Conservation (phyloP, 768 basidiomycete species). For the Trametes meyenii region DNA sequence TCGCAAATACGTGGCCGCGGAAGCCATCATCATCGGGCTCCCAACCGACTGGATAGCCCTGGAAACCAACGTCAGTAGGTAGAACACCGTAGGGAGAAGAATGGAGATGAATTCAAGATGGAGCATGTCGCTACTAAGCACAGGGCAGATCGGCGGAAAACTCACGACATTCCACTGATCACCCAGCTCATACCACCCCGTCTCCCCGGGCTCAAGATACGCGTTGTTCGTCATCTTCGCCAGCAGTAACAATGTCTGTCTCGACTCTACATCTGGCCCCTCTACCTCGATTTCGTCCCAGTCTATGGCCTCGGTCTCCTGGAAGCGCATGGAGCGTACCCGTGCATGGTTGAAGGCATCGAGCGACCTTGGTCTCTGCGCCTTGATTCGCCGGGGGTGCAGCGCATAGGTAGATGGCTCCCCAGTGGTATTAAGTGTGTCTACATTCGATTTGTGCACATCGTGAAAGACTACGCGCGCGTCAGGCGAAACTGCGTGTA, state of each 20-base stretch:
- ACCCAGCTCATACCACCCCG: slow-evolving; percentile 77
- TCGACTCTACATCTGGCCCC: slow-evolving; percentile 76
- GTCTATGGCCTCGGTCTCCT: slow-evolving; percentile 44
- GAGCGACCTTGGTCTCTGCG: slow-evolving; percentile 53
- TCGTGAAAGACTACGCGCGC: slow-evolving; percentile 66
- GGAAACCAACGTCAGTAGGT: not conserved
- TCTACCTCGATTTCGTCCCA: slow-evolving; percentile 80
- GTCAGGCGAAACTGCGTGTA: slow-evolving; percentile 59
- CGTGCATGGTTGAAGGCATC: slow-evolving; percentile 44
- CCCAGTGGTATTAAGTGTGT: slow-evolving; percentile 15
- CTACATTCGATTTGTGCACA: slow-evolving; percentile 32
- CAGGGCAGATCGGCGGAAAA: slow-evolving; percentile 10
- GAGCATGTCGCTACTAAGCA: not conserved
- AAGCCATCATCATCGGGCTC: slow-evolving; percentile 86
- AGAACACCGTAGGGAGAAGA: not conserved
- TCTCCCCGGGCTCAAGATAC: slow-evolving; percentile 64
- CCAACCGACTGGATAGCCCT: slow-evolving; percentile 92
- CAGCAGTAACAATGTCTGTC: slow-evolving; percentile 75
- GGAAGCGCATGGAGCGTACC: slow-evolving; percentile 31
- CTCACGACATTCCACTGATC: slow-evolving; percentile 63
- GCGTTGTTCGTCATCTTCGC: slow-evolving; percentile 98
- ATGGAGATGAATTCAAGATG: too few relatives aligned
- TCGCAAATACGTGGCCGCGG: slow-evolving; percentile 89
- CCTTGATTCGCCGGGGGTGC: slow-evolving; percentile 40
- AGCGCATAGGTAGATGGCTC: slow-evolving; percentile 42